phyloP scores from a whole-genome alignment of 306 rosid species.

The Citrullus mucosospermus region DNA sequence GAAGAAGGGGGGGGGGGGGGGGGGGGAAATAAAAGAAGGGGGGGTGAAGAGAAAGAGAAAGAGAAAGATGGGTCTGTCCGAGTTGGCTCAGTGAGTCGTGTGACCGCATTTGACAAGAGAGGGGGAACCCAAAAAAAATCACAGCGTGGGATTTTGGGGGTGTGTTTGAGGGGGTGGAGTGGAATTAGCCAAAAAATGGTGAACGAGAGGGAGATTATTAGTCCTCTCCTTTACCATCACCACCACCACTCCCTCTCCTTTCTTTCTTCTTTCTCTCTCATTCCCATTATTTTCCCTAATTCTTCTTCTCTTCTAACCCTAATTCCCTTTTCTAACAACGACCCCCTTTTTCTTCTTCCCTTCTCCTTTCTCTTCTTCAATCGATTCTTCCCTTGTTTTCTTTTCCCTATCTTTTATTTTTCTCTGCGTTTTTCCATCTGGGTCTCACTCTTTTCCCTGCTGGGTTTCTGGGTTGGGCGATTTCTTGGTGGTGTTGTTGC shows the following conservation, averaged over 20 bases:
- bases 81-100: conserved; percentile 25
- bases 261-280: conserved; percentile 22
- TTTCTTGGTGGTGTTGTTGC: background rate
- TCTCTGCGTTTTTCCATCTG: background rate
- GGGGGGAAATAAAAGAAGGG: background rate
- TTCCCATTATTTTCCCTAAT: conserved; percentile 15
- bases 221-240: conserved; percentile 28
- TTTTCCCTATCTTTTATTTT: background rate
- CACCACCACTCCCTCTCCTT: conserved; percentile 9
- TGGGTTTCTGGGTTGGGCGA: background rate
- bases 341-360: background rate
- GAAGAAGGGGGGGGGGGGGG: background rate
- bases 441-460: background rate
- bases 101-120: conserved; percentile 14
- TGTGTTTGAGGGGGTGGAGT: conserved; percentile 18
- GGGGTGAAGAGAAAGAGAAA: conserved; percentile 10
- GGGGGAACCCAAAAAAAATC: conserved; percentile 16
- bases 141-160: conserved; percentile 19
- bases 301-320: conserved; percentile 21
- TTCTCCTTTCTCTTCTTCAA: background rate
- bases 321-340: background rate
- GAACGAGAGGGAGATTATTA: conserved; percentile 43
- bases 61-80: conserved; percentile 16
- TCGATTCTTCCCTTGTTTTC: conserved; percentile 4
- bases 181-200: conserved; percentile 64